Evolutionary conservation across 139 green algal species (phyloP), one percentile per base, ranked within the genome.

Genomic region (Monoraphidium neglectum): DNA sequence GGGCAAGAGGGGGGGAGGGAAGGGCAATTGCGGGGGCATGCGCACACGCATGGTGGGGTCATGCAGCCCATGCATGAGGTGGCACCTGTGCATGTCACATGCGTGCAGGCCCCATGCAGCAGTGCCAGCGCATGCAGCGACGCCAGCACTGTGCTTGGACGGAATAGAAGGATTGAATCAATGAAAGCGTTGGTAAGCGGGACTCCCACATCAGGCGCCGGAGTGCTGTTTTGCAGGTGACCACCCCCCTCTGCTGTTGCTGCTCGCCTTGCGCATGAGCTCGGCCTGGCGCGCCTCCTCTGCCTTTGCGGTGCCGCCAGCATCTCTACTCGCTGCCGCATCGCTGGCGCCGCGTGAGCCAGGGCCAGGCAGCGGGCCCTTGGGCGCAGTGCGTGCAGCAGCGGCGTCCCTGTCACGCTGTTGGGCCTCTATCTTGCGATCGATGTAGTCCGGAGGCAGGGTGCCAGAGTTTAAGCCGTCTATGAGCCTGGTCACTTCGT

Each of bases 401-500:
- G 8, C 43, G 43, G 43, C 43, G 43, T 51, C 74, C 43, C 63
- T 74, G 38, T 35, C 72, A 33, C 32, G 62, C 54, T 83, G 37
- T 37, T 72, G 49, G 51, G 69, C 35, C 36, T 76, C 47, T 26
- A 82, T 13, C 35, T 80, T 87, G 2, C 66, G 76, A 47, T 96
- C 88, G 8, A 96, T 77, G 33, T 94, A 92, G 15, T 92, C 87
- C 8, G 88, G 80, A 1, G 70, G 77, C 26, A 96, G 85, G 10
- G 77, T 91, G 57, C 90, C 90, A 0, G 70, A 68, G 40, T 90
- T 85, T 4, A 96, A 77, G 3, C 89, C 88, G 13, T 85, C 83
- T 10, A 96, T 90, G 5, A 96, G 82, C 10, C 86, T 68, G 0
- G 77, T 76, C 0, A 93, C 88, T 37, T 96, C 91, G 24, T 90